phyloP scores from a whole-genome alignment of 345 rosid species.

The Pseudoturritis turrita region DNA sequence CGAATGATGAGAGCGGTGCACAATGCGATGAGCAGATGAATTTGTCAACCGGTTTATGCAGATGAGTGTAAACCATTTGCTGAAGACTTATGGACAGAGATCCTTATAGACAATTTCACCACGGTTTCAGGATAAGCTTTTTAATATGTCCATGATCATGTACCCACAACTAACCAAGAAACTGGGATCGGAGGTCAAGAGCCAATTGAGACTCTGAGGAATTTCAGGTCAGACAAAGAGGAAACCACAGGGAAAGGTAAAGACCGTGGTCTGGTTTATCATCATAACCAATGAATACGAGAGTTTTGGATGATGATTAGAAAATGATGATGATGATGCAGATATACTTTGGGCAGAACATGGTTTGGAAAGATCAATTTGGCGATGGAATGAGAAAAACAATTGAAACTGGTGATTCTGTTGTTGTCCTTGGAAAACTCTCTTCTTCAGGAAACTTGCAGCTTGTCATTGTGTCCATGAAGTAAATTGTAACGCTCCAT shows the following conservation, averaged over 20 bases:
- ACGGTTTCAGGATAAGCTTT: constrained; percentile 69
- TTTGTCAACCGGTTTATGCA: too few relatives aligned
- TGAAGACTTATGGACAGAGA: constrained; percentile 84
- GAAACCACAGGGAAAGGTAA: constrained; percentile 71
- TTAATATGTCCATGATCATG: constrained; percentile 80
- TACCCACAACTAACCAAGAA: constrained; percentile 69
- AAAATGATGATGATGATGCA: not conserved
- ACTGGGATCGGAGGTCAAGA: constrained; percentile 58
- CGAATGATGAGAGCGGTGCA: too few relatives aligned
- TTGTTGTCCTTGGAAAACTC: constrained; percentile 44
- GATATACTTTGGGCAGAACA: constrained; percentile 78
- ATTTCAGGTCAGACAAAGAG: constrained; percentile 51
- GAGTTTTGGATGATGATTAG: not conserved
- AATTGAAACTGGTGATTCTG: not conserved
- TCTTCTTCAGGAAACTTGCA: constrained; percentile 32
- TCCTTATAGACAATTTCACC: constrained; percentile 44
- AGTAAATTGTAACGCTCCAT: too few relatives aligned
- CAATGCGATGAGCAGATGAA: too few relatives aligned
- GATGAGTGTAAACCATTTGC: constrained; percentile 77
- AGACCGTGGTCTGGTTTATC: not conserved
- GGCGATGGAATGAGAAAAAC: constrained; percentile 35
- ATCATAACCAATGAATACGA: not conserved
- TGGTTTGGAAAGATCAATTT: constrained; percentile 54
- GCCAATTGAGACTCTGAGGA: constrained; percentile 60
- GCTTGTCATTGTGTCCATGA: too few relatives aligned